Evolutionary conservation across 2,329 filamentous ascomycete genomes (phyloP), one percentile per base, ranked within the genome.

Genomic region (Rhynchosporium agropyri): DNA sequence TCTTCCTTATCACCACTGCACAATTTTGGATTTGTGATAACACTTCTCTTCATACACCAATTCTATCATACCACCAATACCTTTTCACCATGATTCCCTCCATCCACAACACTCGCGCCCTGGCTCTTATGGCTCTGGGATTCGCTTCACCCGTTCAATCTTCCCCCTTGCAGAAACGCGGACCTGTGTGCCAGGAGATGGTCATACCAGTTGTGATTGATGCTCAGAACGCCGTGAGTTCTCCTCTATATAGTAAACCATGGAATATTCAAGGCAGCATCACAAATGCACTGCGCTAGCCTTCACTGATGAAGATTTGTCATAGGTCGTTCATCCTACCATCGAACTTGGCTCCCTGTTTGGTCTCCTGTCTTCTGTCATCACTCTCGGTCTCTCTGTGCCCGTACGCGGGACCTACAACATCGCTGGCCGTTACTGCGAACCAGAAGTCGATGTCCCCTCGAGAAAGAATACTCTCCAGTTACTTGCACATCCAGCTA

Each of bases 371-470:
- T 55, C 56, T 15, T 53, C 31, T 33, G 56, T 51, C n/a, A 54
- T 63, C 29, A 56, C 55, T 13, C 50, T 55, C 33, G 7, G 55
- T 13, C 60, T 64, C 43, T 50, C 36, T 26, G 20, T 55, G n/a
- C 38, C 50, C 3, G 38, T 66, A 29, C 46, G 43, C 3, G 62
- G 54, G 13, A 61, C 54, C 26, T 66, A 62, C 50, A 33, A 62
- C 13, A 66, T 66, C 31, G 51, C 60, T 13, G 65, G 62, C 12
- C 46, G 55, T 26, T 66, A 66, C 51, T 66, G 65, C 29, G 62
- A 66, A 55, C 65, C 65, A 8, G 62, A 66, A 31, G 63, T 64
- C 45, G 29, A 61, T 10, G 56, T 64, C 45, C 46, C 60, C n/a
- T 58, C 51, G 10, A 57, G 65, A 36, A 58, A n/a, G 7, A 59